Base-by-base conservation (phyloP, 78 protist species). In the Dictyostelium firmibasis region DNA sequence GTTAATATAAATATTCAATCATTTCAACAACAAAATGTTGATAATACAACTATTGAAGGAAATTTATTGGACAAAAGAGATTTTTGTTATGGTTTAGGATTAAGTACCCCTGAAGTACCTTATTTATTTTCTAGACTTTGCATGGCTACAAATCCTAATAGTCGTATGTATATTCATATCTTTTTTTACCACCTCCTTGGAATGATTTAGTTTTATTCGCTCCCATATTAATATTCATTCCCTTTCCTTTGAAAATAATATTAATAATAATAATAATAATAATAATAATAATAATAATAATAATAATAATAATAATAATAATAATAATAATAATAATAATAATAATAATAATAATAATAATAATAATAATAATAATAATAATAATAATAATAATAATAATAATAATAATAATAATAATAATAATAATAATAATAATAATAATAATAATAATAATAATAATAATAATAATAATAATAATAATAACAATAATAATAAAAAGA, bases 21-120 rank as follows among this genome's bases (percentile, higher is more conserved):
- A 77, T 16, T n/a, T 23, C 82, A 76, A 41, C 83, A 41, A 74
- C 81, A 5, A 67, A 27, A 9, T 11, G 18, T 67, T 27, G 44
- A 72, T 33, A 33, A 72, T 16, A 33, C 79, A 31, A 20, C 14
- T 16, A 6, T 27, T 33, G 79, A 72, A 72, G 79, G 79, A 33
- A 27, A 5, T 33, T 33, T 72, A 33, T 33, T 77, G 41, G 87
- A 81, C 2, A 78, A 81, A 47, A 78, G 72, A 14, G 94, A 89
- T 0, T 89, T 64, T 81, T 89, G 94, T n/a, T 89, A 89, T 89
- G 94, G 94, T 35, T 62, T 89, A 16, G 86, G 87, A 35, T n/a
- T 64, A 23, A 41, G 83, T 64, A 69, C 79, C 4, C 82, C 94
- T 1, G 74, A 81, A 2, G 94, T 89, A 33, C 94, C 94, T 4